phyloP scores from a whole-genome alignment of 345 rosid species.

The Raphanus sativus region DNA sequence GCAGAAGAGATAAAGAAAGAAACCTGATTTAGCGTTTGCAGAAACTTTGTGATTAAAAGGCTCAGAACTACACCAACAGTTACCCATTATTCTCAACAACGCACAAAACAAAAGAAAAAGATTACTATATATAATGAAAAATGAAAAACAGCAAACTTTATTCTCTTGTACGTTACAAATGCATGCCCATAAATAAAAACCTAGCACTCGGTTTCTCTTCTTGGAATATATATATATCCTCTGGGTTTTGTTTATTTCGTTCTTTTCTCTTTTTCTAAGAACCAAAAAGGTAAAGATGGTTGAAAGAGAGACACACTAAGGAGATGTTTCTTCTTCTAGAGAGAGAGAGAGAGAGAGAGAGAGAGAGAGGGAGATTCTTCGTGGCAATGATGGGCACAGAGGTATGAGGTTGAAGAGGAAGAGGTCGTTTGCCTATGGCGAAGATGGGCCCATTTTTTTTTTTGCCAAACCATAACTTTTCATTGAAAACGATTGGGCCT shows the following conservation, averaged over 20 bases:
- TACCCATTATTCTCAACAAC: slow-evolving; percentile 61
- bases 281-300: slow-evolving; percentile 19
- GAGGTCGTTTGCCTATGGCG: slow-evolving; percentile 61
- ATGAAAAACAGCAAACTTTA: slow-evolving; percentile 4
- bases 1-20: slow-evolving; percentile 13
- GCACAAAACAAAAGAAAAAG: background rate
- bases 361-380: slow-evolving; percentile 31
- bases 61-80: slow-evolving; percentile 76
- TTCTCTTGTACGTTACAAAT: slow-evolving; percentile 15
- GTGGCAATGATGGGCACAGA: slow-evolving; percentile 47
- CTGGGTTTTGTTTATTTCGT: background rate
- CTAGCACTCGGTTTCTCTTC: slow-evolving; percentile 8
- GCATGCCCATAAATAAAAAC: slow-evolving; percentile 17
- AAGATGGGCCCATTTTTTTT: slow-evolving; percentile 45
- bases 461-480: too few relatives aligned
- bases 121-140: slow-evolving; percentile 26
- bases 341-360: background rate
- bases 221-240: background rate
- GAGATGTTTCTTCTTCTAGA: slow-evolving; percentile 21
- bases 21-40: slow-evolving; percentile 89
- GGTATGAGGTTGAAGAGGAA: slow-evolving; percentile 45
- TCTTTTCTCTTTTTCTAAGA: slow-evolving; percentile 7
- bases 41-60: slow-evolving; percentile 76
- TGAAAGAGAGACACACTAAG: slow-evolving; percentile 21
- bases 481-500: too few relatives aligned